Base-by-base conservation (phyloP, 371 early-diverging fungal genomes). In the Synchytrium microbalum region DNA sequence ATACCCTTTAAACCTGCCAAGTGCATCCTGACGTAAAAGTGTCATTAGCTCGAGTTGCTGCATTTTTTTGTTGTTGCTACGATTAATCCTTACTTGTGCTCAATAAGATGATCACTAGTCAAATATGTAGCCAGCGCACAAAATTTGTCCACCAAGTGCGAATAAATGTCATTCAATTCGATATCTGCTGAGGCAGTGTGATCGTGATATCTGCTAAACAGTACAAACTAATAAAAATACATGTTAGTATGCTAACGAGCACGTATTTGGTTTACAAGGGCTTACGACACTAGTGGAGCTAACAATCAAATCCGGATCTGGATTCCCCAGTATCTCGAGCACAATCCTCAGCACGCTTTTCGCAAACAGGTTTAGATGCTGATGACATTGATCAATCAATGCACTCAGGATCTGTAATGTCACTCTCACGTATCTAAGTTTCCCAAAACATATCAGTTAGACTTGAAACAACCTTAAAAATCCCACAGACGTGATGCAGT, bases 331-430 rank as follows among this genome's bases (percentile, higher is more conserved):
- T 31, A 85, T 80, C 16, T 80, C 81, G 29, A 83, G 72, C 33
- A 86, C 72, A 38, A 88, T 84, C 19, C 79, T 74, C 24, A 88
- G 77, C 51, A 86, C 72, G 60, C 83, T 80, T 71, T 87, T 88
- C n/a, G 90, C 87, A 69, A 93, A 90, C 55, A 92, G 74, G 70
- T 87, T 87, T 53, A 91, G 76, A 67, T 92, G 88, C 55, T 83
- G 81, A 58, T 84, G 83, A 67, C 90, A 92, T 16, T 85, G 76
- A 54, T 78, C 75, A 56, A 94, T 72, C 29, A 94, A 81, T 1
- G 85, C 79, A 57, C 86, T 84, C 61, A 89, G 76, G 61, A 92
- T 89, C 58, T 84, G 81, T 61, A 92, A 78, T 0, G 87, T 68
- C 10, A 77, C 70, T 27, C 46, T 62, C 29, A 73, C 62, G 57